Evolutionary conservation across 2,329 filamentous ascomycete genomes (phyloP).

Genomic region (Fusarium transvaalense): DNA sequence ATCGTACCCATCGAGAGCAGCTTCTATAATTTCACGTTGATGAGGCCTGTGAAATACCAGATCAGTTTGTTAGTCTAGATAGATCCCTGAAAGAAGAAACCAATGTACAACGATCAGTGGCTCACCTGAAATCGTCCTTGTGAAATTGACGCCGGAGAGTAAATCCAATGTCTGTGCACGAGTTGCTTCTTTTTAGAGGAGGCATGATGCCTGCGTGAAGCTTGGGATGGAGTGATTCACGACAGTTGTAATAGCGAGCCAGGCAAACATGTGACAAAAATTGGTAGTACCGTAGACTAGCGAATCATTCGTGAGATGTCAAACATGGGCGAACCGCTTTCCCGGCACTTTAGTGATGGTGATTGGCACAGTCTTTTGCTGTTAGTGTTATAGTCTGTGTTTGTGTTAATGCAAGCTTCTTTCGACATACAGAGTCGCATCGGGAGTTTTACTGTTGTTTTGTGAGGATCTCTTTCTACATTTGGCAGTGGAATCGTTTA

Average conservation of each 20-base stretch:
- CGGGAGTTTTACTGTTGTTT: slow-evolving; percentile 11
- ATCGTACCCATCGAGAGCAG: slow-evolving; percentile 85
- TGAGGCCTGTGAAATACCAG: slow-evolving; percentile 69
- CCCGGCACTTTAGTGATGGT: slow-evolving; percentile 4
- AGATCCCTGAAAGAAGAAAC: neutral
- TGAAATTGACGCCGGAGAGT: slow-evolving; percentile 80
- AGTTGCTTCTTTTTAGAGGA: slow-evolving; percentile 59
- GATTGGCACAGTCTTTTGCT: slow-evolving; percentile 31
- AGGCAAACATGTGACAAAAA: neutral
- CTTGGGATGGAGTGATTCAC: slow-evolving; percentile 21
- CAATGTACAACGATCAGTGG: neutral
- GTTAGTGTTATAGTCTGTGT: slow-evolving; percentile 21
- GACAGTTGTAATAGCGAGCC: neutral
- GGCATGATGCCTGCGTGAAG: slow-evolving; percentile 53
- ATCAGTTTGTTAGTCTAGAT: slow-evolving; percentile 11
- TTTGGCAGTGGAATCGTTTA: slow-evolving; percentile 26
- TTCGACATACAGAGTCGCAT: slow-evolving; percentile 34
- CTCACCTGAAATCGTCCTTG: slow-evolving; percentile 78
- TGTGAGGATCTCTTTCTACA: slow-evolving; percentile 33
- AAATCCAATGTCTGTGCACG: slow-evolving; percentile 76
- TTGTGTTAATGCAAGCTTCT: slow-evolving; percentile 16
- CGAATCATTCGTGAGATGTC: slow-evolving; percentile 18
- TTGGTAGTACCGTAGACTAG: neutral
- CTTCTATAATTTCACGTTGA: slow-evolving; percentile 88
- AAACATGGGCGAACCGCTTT: slow-evolving; percentile 11